A percentile compares a stretch with the other conserved stretches of the same genome.
Conservation (phyloP, 345 rosid genomes). For the Syzygium grande region DNA sequence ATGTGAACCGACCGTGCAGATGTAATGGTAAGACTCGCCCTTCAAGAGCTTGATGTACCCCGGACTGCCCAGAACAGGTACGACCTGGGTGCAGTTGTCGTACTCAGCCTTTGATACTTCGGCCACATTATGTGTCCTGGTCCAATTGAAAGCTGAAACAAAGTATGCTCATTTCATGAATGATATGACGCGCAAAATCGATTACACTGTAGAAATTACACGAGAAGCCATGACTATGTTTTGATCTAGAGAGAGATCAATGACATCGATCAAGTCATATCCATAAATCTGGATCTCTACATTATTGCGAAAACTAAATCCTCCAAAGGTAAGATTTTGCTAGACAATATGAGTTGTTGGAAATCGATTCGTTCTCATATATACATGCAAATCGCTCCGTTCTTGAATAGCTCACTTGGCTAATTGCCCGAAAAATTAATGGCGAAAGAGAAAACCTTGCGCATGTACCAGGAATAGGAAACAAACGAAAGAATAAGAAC, state of each 20-base stretch:
- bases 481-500: neutral
- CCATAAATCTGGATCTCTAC: neutral
- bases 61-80: neutral
- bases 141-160: slow-evolving; percentile 20
- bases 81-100: slow-evolving; percentile 4
- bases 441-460: neutral
- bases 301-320: neutral
- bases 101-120: slow-evolving; percentile 8
- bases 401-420: neutral
- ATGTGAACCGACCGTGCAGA: slow-evolving; percentile 14
- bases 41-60: neutral
- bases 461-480: neutral
- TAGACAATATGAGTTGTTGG: neutral
- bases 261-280: no score
- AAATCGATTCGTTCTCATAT: neutral
- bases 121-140: slow-evolving; percentile 8
- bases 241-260: no score
- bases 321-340: neutral
- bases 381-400: neutral
- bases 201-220: neutral
- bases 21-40: neutral
- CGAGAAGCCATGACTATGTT: neutral
- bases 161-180: neutral
- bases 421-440: neutral
- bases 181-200: neutral